Evolutionary conservation across 2,329 filamentous ascomycete species (phyloP).

Genomic region (Peltaster fructicola): DNA sequence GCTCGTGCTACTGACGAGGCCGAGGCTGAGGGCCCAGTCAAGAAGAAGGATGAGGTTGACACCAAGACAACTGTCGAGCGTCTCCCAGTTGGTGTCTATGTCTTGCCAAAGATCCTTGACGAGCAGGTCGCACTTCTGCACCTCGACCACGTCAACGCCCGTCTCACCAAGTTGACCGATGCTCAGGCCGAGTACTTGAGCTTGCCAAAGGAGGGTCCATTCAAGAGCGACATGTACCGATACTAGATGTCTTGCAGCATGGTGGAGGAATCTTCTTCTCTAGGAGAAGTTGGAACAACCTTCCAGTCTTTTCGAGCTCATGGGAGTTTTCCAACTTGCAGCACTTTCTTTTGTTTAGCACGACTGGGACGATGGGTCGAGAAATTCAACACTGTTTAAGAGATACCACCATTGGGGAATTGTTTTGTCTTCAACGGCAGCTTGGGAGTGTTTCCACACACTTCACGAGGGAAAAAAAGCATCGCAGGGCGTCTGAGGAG

Average conservation of each 20-base stretch:
- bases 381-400: conserved; percentile 38
- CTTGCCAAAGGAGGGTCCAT: conserved; percentile 71
- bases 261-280: conserved; percentile 3
- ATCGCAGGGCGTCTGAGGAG: conserved; percentile 6
- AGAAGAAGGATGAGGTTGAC: conserved; percentile 31
- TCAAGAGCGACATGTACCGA: conserved; percentile 84
- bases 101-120: conserved; percentile 95
- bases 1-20: conserved; percentile 31
- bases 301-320: conserved; percentile 1
- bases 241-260: conserved; percentile 37
- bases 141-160: conserved; percentile 80
- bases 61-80: conserved; percentile 44
- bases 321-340: conserved; percentile 2
- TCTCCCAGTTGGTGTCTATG: conserved; percentile 81
- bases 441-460: conserved; percentile 2
- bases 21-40: conserved; percentile 10
- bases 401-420: conserved; percentile 40
- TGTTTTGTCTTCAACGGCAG: conserved; percentile 47
- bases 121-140: conserved; percentile 96
- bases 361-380: conserved; percentile 27
- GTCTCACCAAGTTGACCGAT: conserved; percentile 69
- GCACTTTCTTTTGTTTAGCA: conserved; percentile 1
- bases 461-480: conserved; percentile 2
- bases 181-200: conserved; percentile 93
- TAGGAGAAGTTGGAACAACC: conserved; percentile 2